Base-by-base conservation (phyloP, 2,329 filamentous ascomycete genomes). In the Fusarium nematophilum region DNA sequence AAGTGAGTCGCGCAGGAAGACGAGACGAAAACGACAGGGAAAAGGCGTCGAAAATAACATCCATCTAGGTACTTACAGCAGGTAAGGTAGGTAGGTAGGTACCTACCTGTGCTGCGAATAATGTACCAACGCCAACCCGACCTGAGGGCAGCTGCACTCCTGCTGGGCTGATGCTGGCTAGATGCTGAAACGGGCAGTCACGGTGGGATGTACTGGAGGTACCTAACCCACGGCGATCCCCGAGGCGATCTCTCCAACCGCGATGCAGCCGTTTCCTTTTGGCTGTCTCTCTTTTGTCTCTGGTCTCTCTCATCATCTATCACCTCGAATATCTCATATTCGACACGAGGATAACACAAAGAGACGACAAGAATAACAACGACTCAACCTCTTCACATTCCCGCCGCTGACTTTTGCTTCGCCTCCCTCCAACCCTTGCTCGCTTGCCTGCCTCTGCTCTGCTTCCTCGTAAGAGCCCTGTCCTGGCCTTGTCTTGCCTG, bases 251-350 rank as follows among this genome's bases (percentile, higher is more conserved):
- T 25, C 45, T 44, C 45, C 45, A 33, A 23, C 40, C 18, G 23
- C 18, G 30, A 59, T 56, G 59, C 40, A 31, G 48, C n/a, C 29
- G 17, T 30, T 34, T 25, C 14, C 31, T 18, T 15, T n/a, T 27
- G 26, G 26, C 30, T 23, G 14, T 51, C 27, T 31, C 27, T 21
- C 40, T 31, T 17, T n/a, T 27, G 18, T 27, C 37, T 25, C 26
- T 33, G 39, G 38, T 37, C 29, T 18, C 38, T 49, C 59, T 63
- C 43, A 62, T 63, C 59, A 62, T 59, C 51, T 62, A 44, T 62
- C 59, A 62, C 46, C 30, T 63, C 33, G 13, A 33, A 47, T 53
- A 52, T 62, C 42, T 59, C 54, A 53, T 33, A 47, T 59, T 39
- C 39, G 34, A 58, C 38, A 15, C 36, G 40, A 39, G 27, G 30